phyloP scores from a whole-genome alignment of 1,284 basidiomycete species.

The Melampsora occidentalis region DNA sequence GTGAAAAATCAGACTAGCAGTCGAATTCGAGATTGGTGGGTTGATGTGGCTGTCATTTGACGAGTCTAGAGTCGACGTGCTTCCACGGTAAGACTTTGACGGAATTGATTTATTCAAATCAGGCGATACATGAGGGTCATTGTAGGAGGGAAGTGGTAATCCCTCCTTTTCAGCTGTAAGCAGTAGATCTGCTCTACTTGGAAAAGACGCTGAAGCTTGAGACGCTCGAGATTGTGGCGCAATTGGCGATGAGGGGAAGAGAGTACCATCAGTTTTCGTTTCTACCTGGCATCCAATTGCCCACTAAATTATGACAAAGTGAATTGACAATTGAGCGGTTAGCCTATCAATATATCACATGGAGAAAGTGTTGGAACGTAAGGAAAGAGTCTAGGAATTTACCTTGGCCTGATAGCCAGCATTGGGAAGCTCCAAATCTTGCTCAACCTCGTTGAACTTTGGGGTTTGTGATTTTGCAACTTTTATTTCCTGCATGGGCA shows the following conservation, averaged over 20 bases:
- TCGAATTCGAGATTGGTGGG: too few species aligned
- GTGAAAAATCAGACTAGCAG: too few species aligned
- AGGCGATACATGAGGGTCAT: too few species aligned
- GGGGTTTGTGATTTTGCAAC: background rate
- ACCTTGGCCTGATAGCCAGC: slow-evolving; percentile 24
- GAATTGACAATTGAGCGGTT: background rate
- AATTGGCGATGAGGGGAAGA: background rate
- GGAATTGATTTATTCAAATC: too few species aligned
- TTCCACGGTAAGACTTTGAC: too few species aligned
- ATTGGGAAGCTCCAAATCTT: slow-evolving; percentile 25
- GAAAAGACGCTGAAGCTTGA: too few species aligned
- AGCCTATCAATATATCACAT: background rate
- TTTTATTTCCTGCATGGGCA: background rate
- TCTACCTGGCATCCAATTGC: slow-evolving; percentile 24
- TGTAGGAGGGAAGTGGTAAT: too few species aligned
- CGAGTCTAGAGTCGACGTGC: too few species aligned
- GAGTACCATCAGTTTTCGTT: slow-evolving; percentile 13
- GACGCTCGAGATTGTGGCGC: background rate
- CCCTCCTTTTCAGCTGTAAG: too few species aligned
- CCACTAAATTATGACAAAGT: slow-evolving; percentile 4
- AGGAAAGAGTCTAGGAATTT: background rate
- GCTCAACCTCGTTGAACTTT: slow-evolving; percentile 20
- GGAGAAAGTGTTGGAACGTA: background rate
- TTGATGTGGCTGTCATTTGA: too few species aligned
- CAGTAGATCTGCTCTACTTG: too few species aligned